These are phyloP conservation scores for Linum lewisii DNA, from an alignment of 345 rosid genomes.

Conservation along the genomic window DNA sequence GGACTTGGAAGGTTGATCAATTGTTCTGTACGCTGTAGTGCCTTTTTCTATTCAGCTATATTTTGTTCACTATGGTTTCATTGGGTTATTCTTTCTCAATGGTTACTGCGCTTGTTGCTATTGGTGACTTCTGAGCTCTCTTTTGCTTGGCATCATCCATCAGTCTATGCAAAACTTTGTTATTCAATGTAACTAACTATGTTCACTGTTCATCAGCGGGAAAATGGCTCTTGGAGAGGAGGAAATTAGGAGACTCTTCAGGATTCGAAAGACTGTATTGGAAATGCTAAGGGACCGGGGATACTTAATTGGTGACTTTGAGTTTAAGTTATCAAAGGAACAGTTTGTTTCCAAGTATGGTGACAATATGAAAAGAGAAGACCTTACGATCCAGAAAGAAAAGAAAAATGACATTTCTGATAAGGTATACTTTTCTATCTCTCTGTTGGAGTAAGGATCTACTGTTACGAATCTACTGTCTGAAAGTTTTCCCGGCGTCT, in stretches of 20 bases:
- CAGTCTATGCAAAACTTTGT: too few relatives aligned
- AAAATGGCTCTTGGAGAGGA: conserved; percentile 59
- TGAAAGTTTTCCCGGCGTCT: background rate
- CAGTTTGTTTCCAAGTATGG: conserved; percentile 57
- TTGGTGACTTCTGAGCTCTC: too few relatives aligned
- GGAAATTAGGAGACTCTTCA: conserved; percentile 49
- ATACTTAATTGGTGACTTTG: conserved; percentile 57
- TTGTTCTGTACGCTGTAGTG: too few relatives aligned
- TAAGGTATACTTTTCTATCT: conserved; percentile 33
- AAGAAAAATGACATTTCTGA: conserved; percentile 47
- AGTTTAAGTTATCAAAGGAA: conserved; percentile 36
- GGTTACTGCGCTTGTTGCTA: too few relatives aligned
- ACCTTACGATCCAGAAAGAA: conserved; percentile 54
- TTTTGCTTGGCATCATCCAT: too few relatives aligned
- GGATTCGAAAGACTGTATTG: conserved; percentile 65
- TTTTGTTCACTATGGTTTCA: too few relatives aligned
- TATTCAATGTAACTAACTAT: too few relatives aligned
- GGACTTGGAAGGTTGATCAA: too few relatives aligned
- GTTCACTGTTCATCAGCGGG: background rate
- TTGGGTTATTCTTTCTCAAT: too few relatives aligned
- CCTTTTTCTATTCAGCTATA: too few relatives aligned
- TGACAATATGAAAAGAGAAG: conserved; percentile 81
- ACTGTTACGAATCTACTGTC: background rate
- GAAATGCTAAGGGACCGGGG: conserved; percentile 75
- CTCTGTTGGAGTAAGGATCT: background rate